Evolutionary conservation across 2,329 filamentous ascomycete species (phyloP).

Genomic region (Alternaria triticimaculans): DNA sequence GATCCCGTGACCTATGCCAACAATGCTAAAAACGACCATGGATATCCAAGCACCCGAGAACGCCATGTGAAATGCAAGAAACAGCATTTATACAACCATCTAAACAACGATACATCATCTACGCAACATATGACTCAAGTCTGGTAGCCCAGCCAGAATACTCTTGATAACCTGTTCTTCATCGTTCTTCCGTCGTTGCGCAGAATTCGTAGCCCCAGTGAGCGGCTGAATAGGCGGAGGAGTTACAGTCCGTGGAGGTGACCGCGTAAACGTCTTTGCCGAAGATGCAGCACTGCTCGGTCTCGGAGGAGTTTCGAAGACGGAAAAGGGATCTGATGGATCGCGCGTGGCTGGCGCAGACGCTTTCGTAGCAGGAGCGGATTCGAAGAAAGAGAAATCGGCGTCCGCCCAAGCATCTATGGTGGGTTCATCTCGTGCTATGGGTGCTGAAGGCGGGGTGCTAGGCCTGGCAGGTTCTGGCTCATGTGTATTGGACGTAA

Average conservation of each 20-base stretch:
- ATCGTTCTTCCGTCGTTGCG: constrained; percentile 34
- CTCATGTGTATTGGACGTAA: not conserved
- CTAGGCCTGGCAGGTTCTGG: not conserved
- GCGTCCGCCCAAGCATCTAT: constrained; percentile 21
- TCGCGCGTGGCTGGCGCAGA: constrained; percentile 8
- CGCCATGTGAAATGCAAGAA: constrained; percentile 1
- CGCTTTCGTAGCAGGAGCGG: constrained; percentile 10
- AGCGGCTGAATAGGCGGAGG: constrained; percentile 31
- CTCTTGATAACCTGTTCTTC: constrained; percentile 36
- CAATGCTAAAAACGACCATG: not conserved
- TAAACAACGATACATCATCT: not conserved
- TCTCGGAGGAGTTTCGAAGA: constrained; percentile 30
- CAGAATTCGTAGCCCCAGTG: constrained; percentile 32
- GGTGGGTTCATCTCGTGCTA: not conserved
- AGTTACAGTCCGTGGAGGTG: constrained; percentile 23
- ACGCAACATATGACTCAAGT: constrained; percentile 44
- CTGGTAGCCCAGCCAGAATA: constrained; percentile 38
- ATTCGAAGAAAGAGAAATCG: constrained; percentile 43
- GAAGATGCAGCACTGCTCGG: constrained; percentile 13
- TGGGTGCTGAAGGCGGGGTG: constrained; percentile 11
- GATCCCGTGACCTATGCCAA: not conserved
- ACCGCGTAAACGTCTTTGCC: constrained; percentile 24
- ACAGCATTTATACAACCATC: not conserved
- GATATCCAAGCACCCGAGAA: not conserved
- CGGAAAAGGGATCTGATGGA: constrained; percentile 31